Conservation (phyloP, 176 grass and related monocot species). For the Avena insularis region DNA sequence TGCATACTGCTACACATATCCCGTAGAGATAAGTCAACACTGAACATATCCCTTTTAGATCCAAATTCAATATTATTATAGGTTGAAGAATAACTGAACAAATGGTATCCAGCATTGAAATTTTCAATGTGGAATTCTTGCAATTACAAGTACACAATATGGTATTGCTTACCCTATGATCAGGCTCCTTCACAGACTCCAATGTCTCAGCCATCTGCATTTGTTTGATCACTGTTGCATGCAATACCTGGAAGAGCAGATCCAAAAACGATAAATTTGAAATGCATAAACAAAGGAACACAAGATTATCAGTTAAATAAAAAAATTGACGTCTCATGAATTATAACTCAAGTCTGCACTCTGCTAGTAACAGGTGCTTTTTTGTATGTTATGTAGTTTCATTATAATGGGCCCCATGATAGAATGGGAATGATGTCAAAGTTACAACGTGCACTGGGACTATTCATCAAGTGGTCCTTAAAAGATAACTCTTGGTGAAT, state of each 20-base stretch:
- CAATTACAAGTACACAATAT: neutral
- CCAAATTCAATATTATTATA: neutral
- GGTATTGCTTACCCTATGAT: slow-evolving; percentile 60
- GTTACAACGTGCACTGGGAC: neutral
- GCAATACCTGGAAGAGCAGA: slow-evolving; percentile 70
- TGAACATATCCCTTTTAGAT: slow-evolving; percentile 27
- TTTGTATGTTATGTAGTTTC: slow-evolving; percentile 22
- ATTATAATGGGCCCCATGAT: neutral
- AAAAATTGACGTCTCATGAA: slow-evolving; percentile 13
- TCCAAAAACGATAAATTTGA: slow-evolving; percentile 24
- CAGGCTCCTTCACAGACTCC: slow-evolving; percentile 69
- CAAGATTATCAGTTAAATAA: slow-evolving; percentile 10
- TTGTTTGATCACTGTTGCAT: slow-evolving; percentile 87
- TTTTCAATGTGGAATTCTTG: neutral
- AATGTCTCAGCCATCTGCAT: slow-evolving; percentile 79
- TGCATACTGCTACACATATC: neutral
- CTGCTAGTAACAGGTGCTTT: slow-evolving; percentile 17
- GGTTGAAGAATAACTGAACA: slow-evolving; percentile 19
- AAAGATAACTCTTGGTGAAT: neutral
- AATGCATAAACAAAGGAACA: slow-evolving; percentile 14
- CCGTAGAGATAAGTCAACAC: neutral
- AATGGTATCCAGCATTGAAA: neutral
- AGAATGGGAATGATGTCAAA: neutral
- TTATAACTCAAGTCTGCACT: slow-evolving; percentile 29
- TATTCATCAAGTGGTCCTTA: neutral